Evolutionary conservation across 805 yeast species (phyloP).

Genomic region (Candida arabinofermentans): DNA sequence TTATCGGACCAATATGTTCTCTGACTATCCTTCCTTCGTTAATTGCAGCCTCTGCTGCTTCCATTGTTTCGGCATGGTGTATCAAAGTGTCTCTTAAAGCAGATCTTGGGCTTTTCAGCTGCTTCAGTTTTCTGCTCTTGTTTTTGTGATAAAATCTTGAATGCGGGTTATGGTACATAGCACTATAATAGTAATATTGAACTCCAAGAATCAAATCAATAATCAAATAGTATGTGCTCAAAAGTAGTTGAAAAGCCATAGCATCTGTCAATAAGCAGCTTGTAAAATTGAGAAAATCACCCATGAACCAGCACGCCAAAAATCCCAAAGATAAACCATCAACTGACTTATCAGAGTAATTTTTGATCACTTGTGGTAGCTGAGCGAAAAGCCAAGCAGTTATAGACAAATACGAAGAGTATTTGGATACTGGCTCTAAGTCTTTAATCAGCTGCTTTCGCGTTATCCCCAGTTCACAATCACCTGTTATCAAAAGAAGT

Average conservation of each 20-base stretch:
- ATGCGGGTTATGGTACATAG: slow-evolving; percentile 35
- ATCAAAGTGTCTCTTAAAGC: slow-evolving; percentile 19
- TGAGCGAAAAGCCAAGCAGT: slow-evolving; percentile 72
- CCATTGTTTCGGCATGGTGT: slow-evolving; percentile 4
- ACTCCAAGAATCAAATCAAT: slow-evolving; percentile 42
- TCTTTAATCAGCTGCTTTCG: slow-evolving; percentile 14
- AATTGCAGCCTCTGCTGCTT: slow-evolving; percentile 1
- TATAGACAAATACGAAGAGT: slow-evolving; percentile 38
- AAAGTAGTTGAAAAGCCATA: slow-evolving; percentile 41
- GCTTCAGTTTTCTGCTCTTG: slow-evolving; percentile 12
- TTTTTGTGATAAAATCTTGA: slow-evolving; percentile 24
- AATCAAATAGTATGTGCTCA: slow-evolving; percentile 46
- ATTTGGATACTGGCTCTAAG: slow-evolving; percentile 25
- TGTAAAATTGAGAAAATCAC: slow-evolving; percentile 52
- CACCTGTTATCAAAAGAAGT: slow-evolving; percentile 24
- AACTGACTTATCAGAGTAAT: slow-evolving; percentile 55
- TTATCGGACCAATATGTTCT: slow-evolving; percentile 6
- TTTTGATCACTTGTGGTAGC: slow-evolving; percentile 62
- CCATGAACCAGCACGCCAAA: slow-evolving; percentile 59
- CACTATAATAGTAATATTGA: slow-evolving; percentile 47
- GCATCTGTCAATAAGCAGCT: slow-evolving; percentile 48
- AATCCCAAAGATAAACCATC: slow-evolving; percentile 64
- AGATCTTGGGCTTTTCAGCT: slow-evolving; percentile 22
- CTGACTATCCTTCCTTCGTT: neutral
- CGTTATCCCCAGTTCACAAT: slow-evolving; percentile 16